Conservation (phyloP, 2,329 filamentous ascomycete species). For the Colletotrichum tabaci region DNA sequence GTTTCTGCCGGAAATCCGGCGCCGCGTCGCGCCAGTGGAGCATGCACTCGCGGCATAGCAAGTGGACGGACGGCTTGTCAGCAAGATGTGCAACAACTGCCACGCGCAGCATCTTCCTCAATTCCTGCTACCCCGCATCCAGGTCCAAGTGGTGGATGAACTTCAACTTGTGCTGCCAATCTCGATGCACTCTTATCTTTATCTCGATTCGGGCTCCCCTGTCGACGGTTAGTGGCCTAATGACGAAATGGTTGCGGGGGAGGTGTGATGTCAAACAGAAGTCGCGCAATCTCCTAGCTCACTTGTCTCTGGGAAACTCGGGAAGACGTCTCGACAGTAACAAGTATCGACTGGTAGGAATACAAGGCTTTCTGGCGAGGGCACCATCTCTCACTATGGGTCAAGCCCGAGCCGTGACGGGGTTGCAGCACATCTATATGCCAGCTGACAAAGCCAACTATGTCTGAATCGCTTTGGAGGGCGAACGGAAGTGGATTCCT, state of each 20-base stretch:
- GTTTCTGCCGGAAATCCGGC: constrained; percentile 27
- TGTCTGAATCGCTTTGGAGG: constrained; percentile 14
- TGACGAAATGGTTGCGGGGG: constrained; percentile 19
- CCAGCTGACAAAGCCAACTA: constrained; percentile 21
- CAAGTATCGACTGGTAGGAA: neutral
- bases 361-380: neutral
- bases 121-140: constrained; percentile 21
- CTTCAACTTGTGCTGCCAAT: neutral
- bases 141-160: constrained; percentile 13
- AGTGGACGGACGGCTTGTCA: constrained; percentile 6
- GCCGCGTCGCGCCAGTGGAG: constrained; percentile 30
- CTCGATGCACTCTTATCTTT: constrained; percentile 9
- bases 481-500: neutral
- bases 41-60: neutral
- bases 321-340: neutral
- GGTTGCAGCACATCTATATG: constrained; percentile 14
- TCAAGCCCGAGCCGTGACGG: constrained; percentile 10
- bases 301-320: no score
- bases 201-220: neutral
- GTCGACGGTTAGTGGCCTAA: neutral
- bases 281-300: neutral
- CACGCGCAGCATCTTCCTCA: constrained; percentile 22
- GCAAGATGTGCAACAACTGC: constrained; percentile 19
- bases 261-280: constrained; percentile 1
- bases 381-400: neutral